Conservation (phyloP, 148 eudicot species). For the Rheum nobile region DNA sequence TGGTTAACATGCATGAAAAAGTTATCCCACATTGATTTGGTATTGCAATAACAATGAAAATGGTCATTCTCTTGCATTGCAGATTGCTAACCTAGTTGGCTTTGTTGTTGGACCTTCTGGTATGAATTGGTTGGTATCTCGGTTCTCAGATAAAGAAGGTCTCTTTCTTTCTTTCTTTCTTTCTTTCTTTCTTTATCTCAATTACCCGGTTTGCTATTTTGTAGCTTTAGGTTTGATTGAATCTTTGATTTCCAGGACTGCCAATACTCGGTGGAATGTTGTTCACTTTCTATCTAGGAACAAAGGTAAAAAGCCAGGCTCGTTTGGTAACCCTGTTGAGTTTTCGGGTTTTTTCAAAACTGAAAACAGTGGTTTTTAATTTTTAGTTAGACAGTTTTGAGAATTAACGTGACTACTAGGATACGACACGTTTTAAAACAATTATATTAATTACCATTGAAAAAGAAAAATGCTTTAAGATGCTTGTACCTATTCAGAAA, state of each 20-base stretch:
- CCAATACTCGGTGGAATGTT: constrained; percentile 59
- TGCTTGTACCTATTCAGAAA: background rate
- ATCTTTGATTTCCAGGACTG: constrained; percentile 36
- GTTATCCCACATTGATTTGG: background rate
- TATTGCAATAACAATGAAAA: background rate
- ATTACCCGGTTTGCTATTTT: background rate
- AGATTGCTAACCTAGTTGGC: constrained; percentile 94
- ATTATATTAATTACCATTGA: background rate
- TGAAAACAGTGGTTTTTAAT: background rate
- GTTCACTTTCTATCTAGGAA: constrained; percentile 73
- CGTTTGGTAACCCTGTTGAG: too few relatives aligned
- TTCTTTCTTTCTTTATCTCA: too few relatives aligned
- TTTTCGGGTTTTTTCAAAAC: too few relatives aligned
- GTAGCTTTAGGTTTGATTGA: background rate
- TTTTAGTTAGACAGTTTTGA: background rate
- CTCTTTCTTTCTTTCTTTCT: background rate
- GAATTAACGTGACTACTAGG: background rate
- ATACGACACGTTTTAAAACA: background rate
- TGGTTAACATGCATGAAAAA: background rate
- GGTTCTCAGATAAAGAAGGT: constrained; percentile 59
- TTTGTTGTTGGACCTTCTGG: constrained; percentile 95
- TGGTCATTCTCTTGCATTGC: constrained; percentile 14
- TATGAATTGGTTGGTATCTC: constrained; percentile 67
- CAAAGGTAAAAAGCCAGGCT: constrained; percentile 41
- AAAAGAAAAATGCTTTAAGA: background rate